A percentile compares a stretch with the other conserved stretches of the same genome.
Evolutionary conservation across 2,329 filamentous ascomycete genomes (phyloP).

Genomic region (Penicillium hesseltinei): DNA sequence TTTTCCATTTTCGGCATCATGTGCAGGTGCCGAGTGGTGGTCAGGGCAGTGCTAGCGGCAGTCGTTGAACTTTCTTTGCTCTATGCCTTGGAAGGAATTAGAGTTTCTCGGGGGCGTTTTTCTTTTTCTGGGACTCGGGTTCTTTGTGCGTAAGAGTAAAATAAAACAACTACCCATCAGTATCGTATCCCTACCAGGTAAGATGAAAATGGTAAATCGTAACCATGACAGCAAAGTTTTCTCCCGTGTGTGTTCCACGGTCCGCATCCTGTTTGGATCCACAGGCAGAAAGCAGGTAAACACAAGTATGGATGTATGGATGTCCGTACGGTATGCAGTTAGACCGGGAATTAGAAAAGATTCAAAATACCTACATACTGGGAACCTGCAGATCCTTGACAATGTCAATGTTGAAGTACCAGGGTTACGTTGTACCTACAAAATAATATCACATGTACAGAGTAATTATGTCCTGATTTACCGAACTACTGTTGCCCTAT

Average conservation of each 20-base stretch:
- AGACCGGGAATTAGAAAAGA: neutral
- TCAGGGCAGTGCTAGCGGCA: constrained; percentile 17
- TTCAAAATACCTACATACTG: neutral
- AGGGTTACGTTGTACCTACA: neutral
- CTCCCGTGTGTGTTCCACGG: neutral
- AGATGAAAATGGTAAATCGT: neutral
- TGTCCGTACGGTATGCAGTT: neutral
- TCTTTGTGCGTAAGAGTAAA: neutral
- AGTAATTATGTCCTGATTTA: neutral
- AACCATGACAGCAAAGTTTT: neutral
- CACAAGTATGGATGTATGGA: neutral
- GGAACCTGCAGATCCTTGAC: constrained; percentile 1
- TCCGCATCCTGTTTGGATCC: constrained; percentile 1
- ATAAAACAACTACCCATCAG: neutral
- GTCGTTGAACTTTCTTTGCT: constrained; percentile 11
- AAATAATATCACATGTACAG: neutral
- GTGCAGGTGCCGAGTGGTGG: constrained; percentile 14
- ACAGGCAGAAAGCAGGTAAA: neutral
- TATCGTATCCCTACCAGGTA: neutral
- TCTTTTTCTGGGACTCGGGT: neutral
- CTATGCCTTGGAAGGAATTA: neutral
- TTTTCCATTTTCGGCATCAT: constrained; percentile 3
- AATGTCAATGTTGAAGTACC: constrained; percentile 4
- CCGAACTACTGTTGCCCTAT: neutral
- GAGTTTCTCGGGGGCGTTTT: neutral